These are phyloP conservation scores for Bryoerythrophyllum caledonicum DNA, from an alignment of 225 moss, liverwort and hornwort genomes.

Conservation along the genomic window DNA sequence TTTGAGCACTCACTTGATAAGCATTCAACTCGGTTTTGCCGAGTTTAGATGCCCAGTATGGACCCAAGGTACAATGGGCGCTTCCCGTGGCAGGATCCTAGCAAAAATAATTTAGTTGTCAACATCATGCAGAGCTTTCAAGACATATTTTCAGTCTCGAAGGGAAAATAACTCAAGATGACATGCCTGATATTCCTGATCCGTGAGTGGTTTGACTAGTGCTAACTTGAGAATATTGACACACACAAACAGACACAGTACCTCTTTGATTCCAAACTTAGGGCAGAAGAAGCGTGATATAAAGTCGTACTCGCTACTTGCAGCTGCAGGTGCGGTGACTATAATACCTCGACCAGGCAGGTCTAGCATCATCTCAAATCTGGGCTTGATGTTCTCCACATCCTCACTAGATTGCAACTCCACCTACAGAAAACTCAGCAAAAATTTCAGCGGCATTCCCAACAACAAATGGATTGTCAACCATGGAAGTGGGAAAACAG, in stretches of 20 bases:
- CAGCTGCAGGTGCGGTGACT: constrained; percentile 69
- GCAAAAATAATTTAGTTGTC: constrained; percentile 3
- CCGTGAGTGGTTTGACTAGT: background rate
- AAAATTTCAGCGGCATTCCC: background rate
- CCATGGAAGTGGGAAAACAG: background rate
- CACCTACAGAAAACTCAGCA: constrained; percentile 46
- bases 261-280: constrained; percentile 67
- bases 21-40: constrained; percentile 66
- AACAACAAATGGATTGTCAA: background rate
- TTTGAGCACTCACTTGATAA: constrained; percentile 60
- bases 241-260: constrained; percentile 18
- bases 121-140: background rate
- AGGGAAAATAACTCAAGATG: background rate
- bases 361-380: constrained; percentile 46
- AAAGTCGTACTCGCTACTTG: constrained; percentile 64
- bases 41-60: constrained; percentile 83
- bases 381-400: constrained; percentile 60
- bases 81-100: constrained; percentile 89
- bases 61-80: constrained; percentile 79
- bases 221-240: background rate
- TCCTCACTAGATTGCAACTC: constrained; percentile 64
- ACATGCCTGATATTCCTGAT: background rate
- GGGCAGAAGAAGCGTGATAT: constrained; percentile 83
- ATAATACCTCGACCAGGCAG: constrained; percentile 69
- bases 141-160: background rate